Conservation (phyloP, 345 rosid genomes). For the Euphorbia lathyris region DNA sequence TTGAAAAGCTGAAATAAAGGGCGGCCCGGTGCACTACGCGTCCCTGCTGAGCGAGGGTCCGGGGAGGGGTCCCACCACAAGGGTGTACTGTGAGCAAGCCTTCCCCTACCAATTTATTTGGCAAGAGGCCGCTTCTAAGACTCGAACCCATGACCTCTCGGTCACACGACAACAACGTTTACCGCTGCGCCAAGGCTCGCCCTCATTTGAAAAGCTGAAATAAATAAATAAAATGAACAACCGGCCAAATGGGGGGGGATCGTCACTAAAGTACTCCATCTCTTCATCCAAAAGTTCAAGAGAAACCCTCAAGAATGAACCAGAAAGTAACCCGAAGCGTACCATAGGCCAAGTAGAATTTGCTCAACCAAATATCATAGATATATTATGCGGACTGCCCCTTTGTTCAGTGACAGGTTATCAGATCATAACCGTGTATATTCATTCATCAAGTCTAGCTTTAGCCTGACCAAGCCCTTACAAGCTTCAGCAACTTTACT, state of each 20-base stretch:
- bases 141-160: too few relatives aligned
- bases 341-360: not conserved
- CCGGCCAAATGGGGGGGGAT: too few relatives aligned
- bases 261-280: not conserved
- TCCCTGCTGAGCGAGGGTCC: too few relatives aligned
- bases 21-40: too few relatives aligned
- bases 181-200: too few relatives aligned
- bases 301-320: not conserved
- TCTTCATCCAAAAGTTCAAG: not conserved
- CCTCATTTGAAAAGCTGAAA: too few relatives aligned
- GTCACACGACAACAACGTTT: too few relatives aligned
- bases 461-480: not conserved
- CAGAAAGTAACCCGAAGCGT: not conserved
- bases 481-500: not conserved
- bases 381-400: not conserved
- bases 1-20: not conserved
- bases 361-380: not conserved
- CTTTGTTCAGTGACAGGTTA: not conserved
- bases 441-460: not conserved
- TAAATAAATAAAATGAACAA: too few relatives aligned
- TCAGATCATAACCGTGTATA: not conserved
- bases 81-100: too few relatives aligned
- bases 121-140: too few relatives aligned
- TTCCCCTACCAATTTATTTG: too few relatives aligned
- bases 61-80: too few relatives aligned